Evolutionary conservation across 441 rosid species (phyloP).

Genomic region (Populus tomentosa): DNA sequence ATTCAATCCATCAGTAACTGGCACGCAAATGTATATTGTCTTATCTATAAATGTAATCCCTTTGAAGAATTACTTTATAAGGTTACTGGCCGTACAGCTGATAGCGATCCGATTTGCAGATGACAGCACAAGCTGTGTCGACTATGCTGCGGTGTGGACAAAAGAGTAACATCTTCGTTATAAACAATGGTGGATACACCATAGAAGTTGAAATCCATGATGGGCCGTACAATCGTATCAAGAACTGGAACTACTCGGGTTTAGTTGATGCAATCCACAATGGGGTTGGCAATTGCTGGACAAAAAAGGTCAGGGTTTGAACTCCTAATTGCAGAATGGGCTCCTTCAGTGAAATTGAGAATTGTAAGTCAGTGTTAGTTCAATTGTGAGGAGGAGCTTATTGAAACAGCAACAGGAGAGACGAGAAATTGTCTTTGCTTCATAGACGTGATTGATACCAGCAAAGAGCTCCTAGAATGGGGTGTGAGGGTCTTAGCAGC

Average conservation of each 20-base stretch:
- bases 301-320: conserved; percentile 35
- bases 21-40: not conserved
- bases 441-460: conserved; percentile 71
- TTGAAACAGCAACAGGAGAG: conserved; percentile 38
- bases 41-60: conserved; percentile 25
- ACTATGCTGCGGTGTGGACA: conserved; percentile 68
- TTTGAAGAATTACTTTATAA: conserved; percentile 18
- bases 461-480: conserved; percentile 44
- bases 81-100: conserved; percentile 3
- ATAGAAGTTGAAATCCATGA: conserved; percentile 77
- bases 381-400: conserved; percentile 48
- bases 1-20: not conserved
- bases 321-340: not conserved
- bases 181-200: conserved; percentile 81
- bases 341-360: conserved; percentile 22
- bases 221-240: conserved; percentile 76
- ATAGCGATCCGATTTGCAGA: conserved; percentile 23
- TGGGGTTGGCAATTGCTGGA: conserved; percentile 71
- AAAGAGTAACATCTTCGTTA: conserved; percentile 55
- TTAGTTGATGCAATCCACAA: conserved; percentile 64
- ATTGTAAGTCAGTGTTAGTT: conserved; percentile 30
- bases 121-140: conserved; percentile 63
- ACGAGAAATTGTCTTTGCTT: conserved; percentile 61
- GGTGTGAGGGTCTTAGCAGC: conserved; percentile 40
- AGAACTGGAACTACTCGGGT: conserved; percentile 75